Evolutionary conservation across 352 stramenopile genomes (phyloP).

Genomic region (Pythium dissimile): DNA sequence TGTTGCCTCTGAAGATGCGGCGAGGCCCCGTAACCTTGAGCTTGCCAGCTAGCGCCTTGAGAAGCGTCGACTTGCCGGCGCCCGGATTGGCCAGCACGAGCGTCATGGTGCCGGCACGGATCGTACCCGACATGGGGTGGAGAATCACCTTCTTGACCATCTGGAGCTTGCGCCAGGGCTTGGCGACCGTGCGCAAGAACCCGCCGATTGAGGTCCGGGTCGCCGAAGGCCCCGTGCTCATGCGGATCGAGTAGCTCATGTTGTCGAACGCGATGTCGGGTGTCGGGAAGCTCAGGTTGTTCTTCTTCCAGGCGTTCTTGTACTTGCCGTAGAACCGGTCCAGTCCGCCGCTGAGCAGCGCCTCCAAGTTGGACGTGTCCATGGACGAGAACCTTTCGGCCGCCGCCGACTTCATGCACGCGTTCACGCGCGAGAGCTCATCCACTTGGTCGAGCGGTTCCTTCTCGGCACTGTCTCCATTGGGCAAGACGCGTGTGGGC

Average conservation of each 20-base stretch:
- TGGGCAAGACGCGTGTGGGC: too few relatives aligned
- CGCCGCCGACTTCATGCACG: conserved; percentile 18
- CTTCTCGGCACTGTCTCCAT: not conserved
- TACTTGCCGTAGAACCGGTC: conserved; percentile 49
- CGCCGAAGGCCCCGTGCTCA: conserved; percentile 20
- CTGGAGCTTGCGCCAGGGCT: conserved; percentile 29
- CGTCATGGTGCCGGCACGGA: conserved; percentile 56
- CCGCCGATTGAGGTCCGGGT: conserved; percentile 16
- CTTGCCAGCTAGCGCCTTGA: conserved; percentile 58
- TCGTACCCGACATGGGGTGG: conserved; percentile 66
- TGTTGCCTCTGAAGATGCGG: conserved; percentile 32
- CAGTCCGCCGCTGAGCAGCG: conserved; percentile 52
- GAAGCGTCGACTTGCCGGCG: conserved; percentile 59
- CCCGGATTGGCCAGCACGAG: conserved; percentile 62
- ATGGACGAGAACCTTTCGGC: conserved; percentile 38
- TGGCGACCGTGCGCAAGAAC: conserved; percentile 11
- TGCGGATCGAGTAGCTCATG: conserved; percentile 38
- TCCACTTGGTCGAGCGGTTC: not conserved
- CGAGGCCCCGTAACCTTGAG: conserved; percentile 31
- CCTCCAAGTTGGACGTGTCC: conserved; percentile 44
- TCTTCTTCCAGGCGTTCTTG: conserved; percentile 36
- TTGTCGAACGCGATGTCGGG: conserved; percentile 59
- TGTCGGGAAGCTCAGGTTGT: conserved; percentile 54
- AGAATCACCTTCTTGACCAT: conserved; percentile 37
- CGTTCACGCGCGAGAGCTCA: conserved; percentile 4